Evolutionary conservation across 1,284 basidiomycete species (phyloP), one percentile per base, ranked within the genome.

Genomic region (Wallemia ichthyophaga): DNA sequence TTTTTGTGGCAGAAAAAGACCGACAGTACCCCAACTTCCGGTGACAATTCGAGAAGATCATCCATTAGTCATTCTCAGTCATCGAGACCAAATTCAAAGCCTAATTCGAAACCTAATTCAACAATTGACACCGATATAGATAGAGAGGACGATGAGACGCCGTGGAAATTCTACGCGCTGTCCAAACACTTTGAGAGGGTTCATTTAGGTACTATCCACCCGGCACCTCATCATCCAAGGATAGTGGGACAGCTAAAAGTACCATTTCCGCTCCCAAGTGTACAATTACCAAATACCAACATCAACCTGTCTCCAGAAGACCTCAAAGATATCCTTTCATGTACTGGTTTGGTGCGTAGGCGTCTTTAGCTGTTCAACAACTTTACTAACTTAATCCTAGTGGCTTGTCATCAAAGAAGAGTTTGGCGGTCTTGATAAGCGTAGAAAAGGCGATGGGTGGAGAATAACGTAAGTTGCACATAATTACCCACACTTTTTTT

Each of bases 211-310:
- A 86, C 82, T 25, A 75, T 94, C 31, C 81, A 80, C 9, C 92
- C 91, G 3, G 89, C 89, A 1, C 91, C 89, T 19, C 88, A 96
- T 69, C 92, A 96, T 69, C 92, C 92, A 5, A 89, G 92, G 68
- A 82, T 96, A 21, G 83, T 96, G 27, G 83, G 81, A 31, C 79
- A 89, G 71, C 76, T 96, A 61, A 85, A 87, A 67, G 78, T 94
- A 58, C 88, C 89, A 9, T 86, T 81, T 69, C 81, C 83, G 0
- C 74, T 95, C 0, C 79, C 83, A 0, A 79, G 85, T 62, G 72
- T 91, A 17, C 37, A 13, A 17, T 5, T 48, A 17, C 37, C 37
- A 48, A 48, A 48, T 48, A 48, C 37, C 37, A 48, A 11, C 5
- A 13, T 17, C 11, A 48, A 48, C 7, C 37, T 48, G 11, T 48